Evolutionary conservation across 371 early-diverging fungal genomes (phyloP), one percentile per base, ranked within the genome.

Genomic region (Encephalitozoon intestinalis): DNA sequence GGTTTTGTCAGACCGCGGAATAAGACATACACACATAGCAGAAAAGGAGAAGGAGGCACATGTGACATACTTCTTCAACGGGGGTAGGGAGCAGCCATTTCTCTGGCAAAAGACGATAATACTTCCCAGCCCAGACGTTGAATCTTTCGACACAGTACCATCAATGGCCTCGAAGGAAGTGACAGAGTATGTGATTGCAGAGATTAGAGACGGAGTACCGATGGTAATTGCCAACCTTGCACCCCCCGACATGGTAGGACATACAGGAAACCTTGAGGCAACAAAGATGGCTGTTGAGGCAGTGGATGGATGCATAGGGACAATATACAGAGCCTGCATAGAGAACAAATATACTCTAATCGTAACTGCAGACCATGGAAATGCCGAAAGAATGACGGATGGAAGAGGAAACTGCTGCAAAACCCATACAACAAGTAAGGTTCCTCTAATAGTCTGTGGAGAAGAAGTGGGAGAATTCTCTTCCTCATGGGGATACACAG

Each of bases 41-140:
- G 99, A 99, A 86, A 96, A 97, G 8, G 99, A 99, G 83, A 99
- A 99, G 88, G 95, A 94, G 84, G 97, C 99, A 23, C 99, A 99
- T 86, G 98, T 99, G 41, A 99, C 99, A 63, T 99, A 96, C 90
- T 99, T 99, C 91, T 97, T 97, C 88, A 96, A 97, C 87, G 99
- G 99, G 68, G 96, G 96, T 49, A 87, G 89, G 31, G 96, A 95
- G 85, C 89, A 89, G 49, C 90, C 91, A 82, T 94, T 91, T 84
- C 71, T 83, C 34, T 84, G 84, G 63, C 97, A 97, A 87, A 89
- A 91, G 52, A 92, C 96, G 74, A 90, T 89, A 74, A 81, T 97
- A 86, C 87, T 95, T 64, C 86, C 90, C 28, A 92, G 92, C 50
- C 94, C 95, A 67, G 91, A 90, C 84, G 98, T 97, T 2, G 92